phyloP scores from a whole-genome alignment of 805 yeast species.

The Myxozyma neglecta region DNA sequence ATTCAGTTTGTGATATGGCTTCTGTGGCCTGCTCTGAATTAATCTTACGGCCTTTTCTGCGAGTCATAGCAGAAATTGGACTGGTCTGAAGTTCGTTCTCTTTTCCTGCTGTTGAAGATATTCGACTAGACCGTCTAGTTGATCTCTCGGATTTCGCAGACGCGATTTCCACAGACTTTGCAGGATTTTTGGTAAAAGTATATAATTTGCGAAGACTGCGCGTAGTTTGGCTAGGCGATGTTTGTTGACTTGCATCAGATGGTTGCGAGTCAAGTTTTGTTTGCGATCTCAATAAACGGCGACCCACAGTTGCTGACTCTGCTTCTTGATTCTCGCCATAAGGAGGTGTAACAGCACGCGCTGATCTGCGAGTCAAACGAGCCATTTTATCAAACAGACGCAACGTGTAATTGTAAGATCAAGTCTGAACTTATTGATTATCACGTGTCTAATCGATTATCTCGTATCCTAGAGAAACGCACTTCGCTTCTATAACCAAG shows the following conservation, averaged over 20 bases:
- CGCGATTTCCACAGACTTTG: neutral
- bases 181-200: neutral
- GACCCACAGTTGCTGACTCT: neutral
- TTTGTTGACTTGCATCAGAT: neutral
- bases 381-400: neutral
- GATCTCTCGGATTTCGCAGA: neutral
- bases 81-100: neutral
- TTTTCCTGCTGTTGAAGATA: neutral
- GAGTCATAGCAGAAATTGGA: neutral
- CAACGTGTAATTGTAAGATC: neutral
- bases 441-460: too few relatives aligned
- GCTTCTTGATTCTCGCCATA: neutral
- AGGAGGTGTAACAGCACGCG: conserved; percentile 5
- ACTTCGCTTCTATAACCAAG: too few relatives aligned
- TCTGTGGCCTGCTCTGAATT: neutral
- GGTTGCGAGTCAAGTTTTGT: neutral
- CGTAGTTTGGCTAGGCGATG: neutral
- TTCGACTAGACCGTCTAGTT: neutral
- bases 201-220: neutral
- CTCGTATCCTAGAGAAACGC: too few relatives aligned
- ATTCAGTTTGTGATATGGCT: neutral
- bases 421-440: neutral
- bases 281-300: conserved; percentile 1
- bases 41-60: neutral
- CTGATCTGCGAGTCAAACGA: conserved; percentile 3